Evolutionary conservation across 345 rosid species (phyloP).

Genomic region (Sonneratia alba): DNA sequence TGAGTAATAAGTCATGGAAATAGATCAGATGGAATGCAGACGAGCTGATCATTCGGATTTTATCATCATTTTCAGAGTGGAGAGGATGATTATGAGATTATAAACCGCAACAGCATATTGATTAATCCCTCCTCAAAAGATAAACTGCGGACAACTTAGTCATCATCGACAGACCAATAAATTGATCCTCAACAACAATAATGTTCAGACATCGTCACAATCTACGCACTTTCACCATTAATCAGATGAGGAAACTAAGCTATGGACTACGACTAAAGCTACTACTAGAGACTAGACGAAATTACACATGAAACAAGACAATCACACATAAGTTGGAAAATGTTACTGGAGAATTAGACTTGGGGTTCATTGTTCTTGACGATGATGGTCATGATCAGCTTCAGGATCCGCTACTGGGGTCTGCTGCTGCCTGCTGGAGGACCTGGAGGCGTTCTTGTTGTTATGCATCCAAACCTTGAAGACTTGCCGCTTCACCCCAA

Average conservation of each 20-base stretch:
- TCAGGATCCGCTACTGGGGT: neutral
- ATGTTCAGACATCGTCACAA: neutral
- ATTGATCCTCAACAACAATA: neutral
- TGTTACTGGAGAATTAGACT: neutral
- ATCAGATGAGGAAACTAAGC: neutral
- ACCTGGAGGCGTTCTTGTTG: slow-evolving; percentile 45
- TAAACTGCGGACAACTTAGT: neutral
- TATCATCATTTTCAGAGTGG: neutral
- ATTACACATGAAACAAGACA: neutral
- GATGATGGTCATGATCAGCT: neutral
- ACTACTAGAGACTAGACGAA: neutral
- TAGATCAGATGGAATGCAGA: neutral
- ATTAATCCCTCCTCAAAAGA: neutral
- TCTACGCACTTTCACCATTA: no score
- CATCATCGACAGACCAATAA: neutral
- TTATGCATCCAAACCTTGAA: slow-evolving; percentile 64
- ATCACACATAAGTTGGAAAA: neutral
- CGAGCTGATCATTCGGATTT: neutral
- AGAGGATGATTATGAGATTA: neutral
- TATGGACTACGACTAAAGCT: neutral
- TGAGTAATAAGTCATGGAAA: neutral
- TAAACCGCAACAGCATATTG: neutral
- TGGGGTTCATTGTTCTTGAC: neutral
- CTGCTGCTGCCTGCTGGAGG: neutral
- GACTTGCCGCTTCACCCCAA: slow-evolving; percentile 38